A percentile compares a stretch with the other conserved stretches of the same genome.
phyloP scores from a whole-genome alignment of 1,284 basidiomycete species.

The Trametes sp. region DNA sequence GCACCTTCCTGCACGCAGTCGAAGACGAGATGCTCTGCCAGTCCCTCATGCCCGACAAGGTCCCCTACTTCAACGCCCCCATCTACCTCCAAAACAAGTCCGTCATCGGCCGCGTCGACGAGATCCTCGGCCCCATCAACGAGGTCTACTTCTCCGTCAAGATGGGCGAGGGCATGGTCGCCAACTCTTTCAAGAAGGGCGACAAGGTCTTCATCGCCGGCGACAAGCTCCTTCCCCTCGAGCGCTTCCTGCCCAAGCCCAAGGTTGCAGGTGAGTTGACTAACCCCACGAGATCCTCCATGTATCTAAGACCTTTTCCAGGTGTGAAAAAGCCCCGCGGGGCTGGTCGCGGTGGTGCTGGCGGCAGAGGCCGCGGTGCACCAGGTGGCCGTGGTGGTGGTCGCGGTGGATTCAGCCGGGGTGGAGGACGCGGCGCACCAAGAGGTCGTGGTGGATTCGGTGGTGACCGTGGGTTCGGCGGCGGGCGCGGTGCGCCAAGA shows the following conservation, averaged over 20 bases:
- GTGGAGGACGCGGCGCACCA: conserved; percentile 47
- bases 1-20: conserved; percentile 91
- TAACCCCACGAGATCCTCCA: conserved; percentile 36
- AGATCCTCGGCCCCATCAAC: conserved; percentile 97
- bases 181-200: conserved; percentile 94
- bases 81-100: conserved; percentile 99
- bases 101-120: conserved; percentile 94
- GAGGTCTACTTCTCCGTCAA: conserved; percentile 99
- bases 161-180: conserved; percentile 97
- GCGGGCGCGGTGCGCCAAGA: conserved; percentile 51
- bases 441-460: conserved; percentile 49
- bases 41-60: conserved; percentile 86
- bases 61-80: conserved; percentile 99
- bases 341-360: conserved; percentile 47
- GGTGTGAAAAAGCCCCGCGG: conserved; percentile 45
- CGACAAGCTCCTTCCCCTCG: conserved; percentile 96
- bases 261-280: conserved; percentile 69
- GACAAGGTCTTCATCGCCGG: conserved; percentile 98
- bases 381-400: conserved; percentile 55
- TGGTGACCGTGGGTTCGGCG: conserved; percentile 47
- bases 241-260: conserved; percentile 97
- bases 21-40: conserved; percentile 99
- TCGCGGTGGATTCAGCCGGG: conserved; percentile 47
- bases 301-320: conserved; percentile 56
- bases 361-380: conserved; percentile 51